Evolutionary conservation across 2,329 filamentous ascomycete species (phyloP).

Genomic region (Atkinsonella texensis): DNA sequence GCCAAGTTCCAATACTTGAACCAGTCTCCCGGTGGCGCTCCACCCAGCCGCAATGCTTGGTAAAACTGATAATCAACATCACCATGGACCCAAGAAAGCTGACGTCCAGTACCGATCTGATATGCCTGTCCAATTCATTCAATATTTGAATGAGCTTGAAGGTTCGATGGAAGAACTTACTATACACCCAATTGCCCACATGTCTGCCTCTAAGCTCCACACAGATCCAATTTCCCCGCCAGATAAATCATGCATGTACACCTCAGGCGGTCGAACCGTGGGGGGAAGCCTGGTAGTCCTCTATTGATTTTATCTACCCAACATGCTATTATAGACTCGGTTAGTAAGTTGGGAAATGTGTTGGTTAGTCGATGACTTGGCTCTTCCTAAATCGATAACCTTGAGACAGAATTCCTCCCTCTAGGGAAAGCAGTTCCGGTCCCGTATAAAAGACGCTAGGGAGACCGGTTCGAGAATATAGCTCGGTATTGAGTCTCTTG

Average conservation of each 20-base stretch:
- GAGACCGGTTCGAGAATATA: background rate
- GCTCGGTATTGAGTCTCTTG: background rate
- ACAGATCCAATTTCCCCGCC: background rate
- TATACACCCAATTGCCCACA: constrained; percentile 1
- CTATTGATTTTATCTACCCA: background rate
- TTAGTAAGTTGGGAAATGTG: no score
- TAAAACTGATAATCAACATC: background rate
- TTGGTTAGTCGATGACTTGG: background rate
- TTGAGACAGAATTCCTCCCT: background rate
- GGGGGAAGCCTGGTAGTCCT: background rate
- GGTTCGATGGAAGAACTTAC: background rate
- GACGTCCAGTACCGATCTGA: background rate
- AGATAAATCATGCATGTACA: background rate
- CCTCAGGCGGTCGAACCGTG: background rate
- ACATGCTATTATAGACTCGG: background rate
- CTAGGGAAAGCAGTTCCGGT: background rate
- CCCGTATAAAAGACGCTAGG: background rate
- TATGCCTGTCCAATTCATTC: background rate
- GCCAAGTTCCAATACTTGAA: background rate
- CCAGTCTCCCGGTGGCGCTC: background rate
- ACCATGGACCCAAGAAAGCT: background rate
- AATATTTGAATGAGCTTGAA: background rate
- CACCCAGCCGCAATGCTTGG: background rate
- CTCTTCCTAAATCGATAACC: background rate
- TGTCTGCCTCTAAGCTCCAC: background rate